A percentile compares a stretch with the other conserved stretches of the same genome.
Evolutionary conservation across 371 early-diverging fungal species (phyloP).

Genomic region (Actinomortierella ambigua): DNA sequence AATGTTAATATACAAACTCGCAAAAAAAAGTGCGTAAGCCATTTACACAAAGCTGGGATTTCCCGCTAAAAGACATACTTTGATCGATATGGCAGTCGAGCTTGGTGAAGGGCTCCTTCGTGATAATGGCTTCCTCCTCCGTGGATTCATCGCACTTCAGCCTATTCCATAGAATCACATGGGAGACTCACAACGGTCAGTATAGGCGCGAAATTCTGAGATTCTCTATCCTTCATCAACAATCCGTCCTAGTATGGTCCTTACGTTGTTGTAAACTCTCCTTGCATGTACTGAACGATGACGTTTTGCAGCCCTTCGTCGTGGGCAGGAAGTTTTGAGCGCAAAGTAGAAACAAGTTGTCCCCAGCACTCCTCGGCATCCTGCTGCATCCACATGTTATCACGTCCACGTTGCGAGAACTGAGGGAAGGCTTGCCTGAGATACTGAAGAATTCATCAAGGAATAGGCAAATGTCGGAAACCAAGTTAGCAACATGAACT

Average conservation of each 20-base stretch:
- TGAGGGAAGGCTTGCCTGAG: constrained; percentile 86
- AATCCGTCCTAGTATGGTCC: constrained; percentile 1
- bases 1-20: neutral
- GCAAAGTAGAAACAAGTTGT: constrained; percentile 67
- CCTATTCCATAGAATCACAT: constrained; percentile 39
- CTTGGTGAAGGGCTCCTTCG: constrained; percentile 77
- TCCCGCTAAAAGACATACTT: constrained; percentile 41
- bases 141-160: constrained; percentile 82
- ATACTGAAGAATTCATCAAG: constrained; percentile 55
- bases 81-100: constrained; percentile 85
- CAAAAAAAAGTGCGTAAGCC: neutral
- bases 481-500: neutral
- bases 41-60: neutral
- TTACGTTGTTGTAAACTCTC: constrained; percentile 69
- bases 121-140: constrained; percentile 68
- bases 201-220: constrained; percentile 3
- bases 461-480: neutral
- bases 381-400: constrained; percentile 86
- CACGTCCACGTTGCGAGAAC: constrained; percentile 79
- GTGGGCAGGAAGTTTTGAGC: constrained; percentile 67
- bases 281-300: constrained; percentile 86
- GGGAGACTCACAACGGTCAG: too few relatives aligned
- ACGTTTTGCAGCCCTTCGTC: constrained; percentile 51
- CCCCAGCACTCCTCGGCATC: constrained; percentile 99
- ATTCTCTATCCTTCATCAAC: neutral